Evolutionary conservation across 768 basidiomycete species (phyloP).

Genomic region (Serendipita indica): DNA sequence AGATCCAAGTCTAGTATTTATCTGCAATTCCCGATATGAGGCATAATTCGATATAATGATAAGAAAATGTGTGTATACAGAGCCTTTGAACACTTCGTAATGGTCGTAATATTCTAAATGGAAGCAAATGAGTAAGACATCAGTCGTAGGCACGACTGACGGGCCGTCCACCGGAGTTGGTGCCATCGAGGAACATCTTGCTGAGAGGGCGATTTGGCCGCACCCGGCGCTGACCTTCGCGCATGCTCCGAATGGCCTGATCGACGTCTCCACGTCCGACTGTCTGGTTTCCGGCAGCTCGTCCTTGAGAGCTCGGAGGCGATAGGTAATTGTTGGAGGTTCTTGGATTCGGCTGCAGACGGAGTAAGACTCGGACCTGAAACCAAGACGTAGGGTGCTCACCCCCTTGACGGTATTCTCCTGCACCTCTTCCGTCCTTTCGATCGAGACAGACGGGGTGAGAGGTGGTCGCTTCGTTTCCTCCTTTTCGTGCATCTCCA

Average conservation of each 20-base stretch:
- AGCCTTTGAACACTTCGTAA: too few relatives aligned
- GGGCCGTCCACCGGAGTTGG: conserved; percentile 13
- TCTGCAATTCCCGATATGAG: too few relatives aligned
- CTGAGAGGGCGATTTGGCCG: conserved; percentile 43
- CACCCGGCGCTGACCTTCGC: conserved; percentile 42
- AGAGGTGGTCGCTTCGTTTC: conserved; percentile 22
- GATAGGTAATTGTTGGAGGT: conserved; percentile 11
- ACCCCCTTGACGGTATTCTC: background rate
- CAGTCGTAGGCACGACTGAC: conserved; percentile 6
- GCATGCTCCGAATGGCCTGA: conserved; percentile 68
- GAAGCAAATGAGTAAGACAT: background rate
- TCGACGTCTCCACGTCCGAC: conserved; percentile 70
- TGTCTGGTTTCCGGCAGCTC: conserved; percentile 34
- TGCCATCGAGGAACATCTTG: conserved; percentile 69
- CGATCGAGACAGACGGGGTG: conserved; percentile 16
- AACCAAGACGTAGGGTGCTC: too few relatives aligned
- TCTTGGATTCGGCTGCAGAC: background rate
- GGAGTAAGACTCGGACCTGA: too few relatives aligned
- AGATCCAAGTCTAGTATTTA: background rate
- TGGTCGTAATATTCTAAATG: background rate
- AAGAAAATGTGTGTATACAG: too few relatives aligned
- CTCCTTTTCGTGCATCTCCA: conserved; percentile 46
- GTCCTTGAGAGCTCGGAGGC: conserved; percentile 27
- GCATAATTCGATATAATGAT: too few relatives aligned
- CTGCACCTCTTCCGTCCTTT: background rate